A percentile compares a stretch with the other conserved stretches of the same genome.
These are phyloP conservation scores for Cercospora janseana DNA, from an alignment of 2,329 filamentous ascomycete genomes.

Conservation along the genomic window DNA sequence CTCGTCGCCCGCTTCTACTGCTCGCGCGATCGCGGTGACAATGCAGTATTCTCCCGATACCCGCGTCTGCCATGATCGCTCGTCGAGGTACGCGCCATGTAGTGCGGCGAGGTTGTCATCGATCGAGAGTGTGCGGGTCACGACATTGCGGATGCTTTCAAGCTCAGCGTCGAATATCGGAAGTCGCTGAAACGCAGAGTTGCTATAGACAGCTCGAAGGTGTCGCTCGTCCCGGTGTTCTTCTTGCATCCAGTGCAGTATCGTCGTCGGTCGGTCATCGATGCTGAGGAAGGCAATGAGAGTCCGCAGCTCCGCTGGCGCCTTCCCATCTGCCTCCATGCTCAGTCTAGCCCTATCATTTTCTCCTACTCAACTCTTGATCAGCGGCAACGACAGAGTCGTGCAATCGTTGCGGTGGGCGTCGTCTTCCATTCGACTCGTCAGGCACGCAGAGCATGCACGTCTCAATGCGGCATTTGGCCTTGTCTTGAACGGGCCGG, in stretches of 20 bases:
- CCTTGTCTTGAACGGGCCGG: no score
- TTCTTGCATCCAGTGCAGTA: conserved; percentile 12
- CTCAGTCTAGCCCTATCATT: neutral
- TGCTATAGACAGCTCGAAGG: conserved; percentile 18
- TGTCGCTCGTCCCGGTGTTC: conserved; percentile 1
- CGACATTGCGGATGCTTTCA: conserved; percentile 14
- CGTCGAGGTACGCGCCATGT: conserved; percentile 19
- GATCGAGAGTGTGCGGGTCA: conserved; percentile 6
- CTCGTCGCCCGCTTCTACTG: neutral
- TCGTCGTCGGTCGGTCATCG: conserved; percentile 24
- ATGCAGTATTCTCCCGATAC: conserved; percentile 20
- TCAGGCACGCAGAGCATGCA: no score
- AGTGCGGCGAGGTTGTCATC: conserved; percentile 1
- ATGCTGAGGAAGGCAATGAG: conserved; percentile 27
- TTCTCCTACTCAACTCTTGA: no score
- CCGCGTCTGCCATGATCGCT: conserved; percentile 21
- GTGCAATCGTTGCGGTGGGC: no score
- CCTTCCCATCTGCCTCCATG: neutral
- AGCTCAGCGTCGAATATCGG: conserved; percentile 4
- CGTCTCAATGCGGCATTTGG: no score
- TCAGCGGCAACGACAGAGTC: no score
- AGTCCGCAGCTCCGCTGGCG: conserved; percentile 26
- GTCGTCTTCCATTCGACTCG: no score
- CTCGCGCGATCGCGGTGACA: conserved; percentile 9
- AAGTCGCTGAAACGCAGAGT: conserved; percentile 20